Conservation (phyloP, 495 filamentous ascomycete genomes). For the Tetracladium setigerum region DNA sequence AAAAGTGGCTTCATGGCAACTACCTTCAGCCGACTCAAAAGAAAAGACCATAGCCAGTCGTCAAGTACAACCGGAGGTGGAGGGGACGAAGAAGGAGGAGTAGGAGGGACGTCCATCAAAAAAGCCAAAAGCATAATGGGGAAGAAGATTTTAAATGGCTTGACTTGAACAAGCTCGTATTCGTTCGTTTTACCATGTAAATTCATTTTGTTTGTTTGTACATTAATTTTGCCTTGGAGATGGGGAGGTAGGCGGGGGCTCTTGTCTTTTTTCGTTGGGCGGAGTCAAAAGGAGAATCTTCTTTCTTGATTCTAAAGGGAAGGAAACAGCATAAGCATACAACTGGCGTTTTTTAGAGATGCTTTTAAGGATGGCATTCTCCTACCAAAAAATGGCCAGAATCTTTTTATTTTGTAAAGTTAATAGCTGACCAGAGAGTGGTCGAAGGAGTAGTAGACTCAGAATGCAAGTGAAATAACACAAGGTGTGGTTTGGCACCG, state of each 20-base stretch:
- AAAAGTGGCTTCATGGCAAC: slow-evolving; percentile 7
- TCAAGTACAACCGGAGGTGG: neutral
- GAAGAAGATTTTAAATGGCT: slow-evolving; percentile 5
- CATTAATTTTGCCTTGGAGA: neutral
- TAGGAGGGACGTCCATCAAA: neutral
- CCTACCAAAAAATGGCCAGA: no score
- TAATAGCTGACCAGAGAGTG: no score
- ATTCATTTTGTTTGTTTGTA: slow-evolving; percentile 1
- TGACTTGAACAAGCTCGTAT: neutral
- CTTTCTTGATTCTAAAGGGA: no score
- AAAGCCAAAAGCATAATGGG: slow-evolving; percentile 3
- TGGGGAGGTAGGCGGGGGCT: neutral
- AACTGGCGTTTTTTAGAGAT: no score
- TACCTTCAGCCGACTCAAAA: slow-evolving; percentile 8
- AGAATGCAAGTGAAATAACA: no score
- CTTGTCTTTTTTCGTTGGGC: neutral
- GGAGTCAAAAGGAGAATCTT: no score
- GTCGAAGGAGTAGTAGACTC: no score
- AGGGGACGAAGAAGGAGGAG: slow-evolving; percentile 4
- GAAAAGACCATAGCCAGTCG: neutral
- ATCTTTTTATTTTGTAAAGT: no score
- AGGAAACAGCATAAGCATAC: no score
- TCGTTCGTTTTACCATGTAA: neutral
- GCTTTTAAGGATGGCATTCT: no score
- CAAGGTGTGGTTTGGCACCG: no score